Evolutionary conservation across 768 basidiomycete species (phyloP), one percentile per base, ranked within the genome.

Genomic region (Fomitopsis pulvina): DNA sequence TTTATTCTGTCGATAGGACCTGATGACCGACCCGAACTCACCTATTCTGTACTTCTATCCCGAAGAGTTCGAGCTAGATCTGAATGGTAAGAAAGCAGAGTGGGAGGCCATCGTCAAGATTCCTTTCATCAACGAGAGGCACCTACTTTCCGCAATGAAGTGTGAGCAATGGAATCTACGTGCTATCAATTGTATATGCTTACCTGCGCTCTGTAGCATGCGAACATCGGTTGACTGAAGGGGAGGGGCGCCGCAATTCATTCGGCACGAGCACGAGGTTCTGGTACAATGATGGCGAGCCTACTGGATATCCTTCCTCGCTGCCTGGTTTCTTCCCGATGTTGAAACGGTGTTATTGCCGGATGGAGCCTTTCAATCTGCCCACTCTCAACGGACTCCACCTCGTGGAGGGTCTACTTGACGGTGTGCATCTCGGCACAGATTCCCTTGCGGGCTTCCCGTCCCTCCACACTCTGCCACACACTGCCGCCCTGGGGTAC

Each of bases 51-150:
- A 95, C 62, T 98, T 98, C 71, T 99, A 99, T 64, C 96, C 96
- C 2, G 56, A 73, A 14, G 84, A 92, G 46, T 98, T 98, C 57
- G 92, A 91, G 56, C 82, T 79, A 56, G 96, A 99, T 69, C 68
- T 96, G 62, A 98, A 99, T 57, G 96, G 96, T 27, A 99, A 99
- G 78, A 98, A 93, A 65, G 85, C 87, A 57, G 95, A 97, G 22
- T 99, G 96, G 96, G 96, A 99, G 66, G 95, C 96, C 0, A 81
- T 98, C 45, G 92, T 99, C 47, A 98, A 98, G 71, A 97, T 99
- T 57, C 96, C 96, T 0, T 99, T 99, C 67, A 97, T 99, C 52
- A 84, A 96, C 41, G 82, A 94, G 64, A 57, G 68, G 10, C 75
- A 91, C 45, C 64, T 99, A 20, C 69, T 96, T 27, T 71, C 71